Conservation (phyloP, 1,284 basidiomycete genomes). For the Chondrostereum purpureum region DNA sequence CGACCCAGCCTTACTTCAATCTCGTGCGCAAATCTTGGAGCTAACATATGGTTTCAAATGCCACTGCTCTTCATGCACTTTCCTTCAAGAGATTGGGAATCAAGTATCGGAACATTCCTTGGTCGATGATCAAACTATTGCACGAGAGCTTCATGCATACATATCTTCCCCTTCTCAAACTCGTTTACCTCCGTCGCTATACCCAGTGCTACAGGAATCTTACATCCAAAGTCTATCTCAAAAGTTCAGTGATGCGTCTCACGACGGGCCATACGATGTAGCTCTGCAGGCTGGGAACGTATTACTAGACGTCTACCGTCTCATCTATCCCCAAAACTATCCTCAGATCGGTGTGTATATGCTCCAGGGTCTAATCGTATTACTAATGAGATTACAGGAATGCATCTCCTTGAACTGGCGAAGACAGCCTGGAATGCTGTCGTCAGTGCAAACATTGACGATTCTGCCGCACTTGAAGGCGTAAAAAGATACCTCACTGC, state of each 20-base stretch:
- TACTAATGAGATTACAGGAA: conserved; percentile 35
- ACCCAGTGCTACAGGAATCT: conserved; percentile 44
- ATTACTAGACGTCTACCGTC: conserved; percentile 55
- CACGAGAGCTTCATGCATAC: conserved; percentile 30
- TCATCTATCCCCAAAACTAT: conserved; percentile 66
- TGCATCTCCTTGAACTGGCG: conserved; percentile 67
- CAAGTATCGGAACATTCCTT: conserved; percentile 31
- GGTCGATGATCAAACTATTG: conserved; percentile 24
- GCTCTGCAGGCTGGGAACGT: conserved; percentile 51
- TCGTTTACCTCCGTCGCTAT: conserved; percentile 33
- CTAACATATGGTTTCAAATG: conserved; percentile 66
- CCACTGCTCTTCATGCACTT: conserved; percentile 47
- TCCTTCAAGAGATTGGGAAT: conserved; percentile 27
- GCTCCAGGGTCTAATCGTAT: conserved; percentile 4
- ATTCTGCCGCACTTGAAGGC: conserved; percentile 9
- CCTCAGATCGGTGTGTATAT: conserved; percentile 63
- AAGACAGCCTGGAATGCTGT: conserved; percentile 68
- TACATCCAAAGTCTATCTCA: conserved; percentile 56
- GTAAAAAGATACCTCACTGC: conserved; percentile 30
- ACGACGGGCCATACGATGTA: conserved; percentile 47
- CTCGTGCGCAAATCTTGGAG: conserved; percentile 50
- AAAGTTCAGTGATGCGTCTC: conserved; percentile 56
- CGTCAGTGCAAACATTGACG: conserved; percentile 10
- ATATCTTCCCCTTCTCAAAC: conserved; percentile 23
- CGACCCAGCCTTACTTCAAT: conserved; percentile 63